Base-by-base conservation (phyloP, 495 filamentous ascomycete species). In the Aspergillus cavernicola region DNA sequence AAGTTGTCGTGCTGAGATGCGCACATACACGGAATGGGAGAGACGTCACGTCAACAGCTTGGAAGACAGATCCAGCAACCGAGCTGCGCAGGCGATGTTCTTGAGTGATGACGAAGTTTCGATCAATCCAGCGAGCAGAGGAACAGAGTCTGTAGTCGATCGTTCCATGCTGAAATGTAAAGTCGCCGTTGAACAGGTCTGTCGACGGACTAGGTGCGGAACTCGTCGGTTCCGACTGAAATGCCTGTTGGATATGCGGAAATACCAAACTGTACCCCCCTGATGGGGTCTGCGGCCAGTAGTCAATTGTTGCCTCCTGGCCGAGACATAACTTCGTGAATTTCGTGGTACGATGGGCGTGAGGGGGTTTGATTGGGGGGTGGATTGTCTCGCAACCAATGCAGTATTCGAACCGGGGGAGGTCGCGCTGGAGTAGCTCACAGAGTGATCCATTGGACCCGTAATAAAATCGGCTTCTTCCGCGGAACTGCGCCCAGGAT, bases 1-100 rank as follows among this genome's bases (percentile, higher is more conserved):
- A 18, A 15, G 46, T 50, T n/a, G 24, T 28, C 9, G 53, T 50
- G 10, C 44, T 42, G 10, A 37, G 44, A 38, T 50, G 53, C 4
- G 53, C 37, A n/a, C 53, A 56, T 3, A 56, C 5, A 2, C 38
- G 24, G 16, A 56, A 19, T 12, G 53, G 53, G 26, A 56, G 46
- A 6, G 45, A 28, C 1, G 38, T 55, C 18, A 50, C 33, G 20
- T 56, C 29, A 0, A 18, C 45, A 1, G 53, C 38, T 1, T 23
- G 29, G 15, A 50, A 45, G 9, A 16, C 12, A 22, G 23, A 45
- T 22, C 24, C 4, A 12, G 19, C 13, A 6, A 22, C 0, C 4
- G 19, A 18, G 1, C 10, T 44, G 1, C 32, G 33, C 2, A 53
- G 31, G 24, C 31, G 53, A 7, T 50, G 39, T 11, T 56, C 45